phyloP scores from a whole-genome alignment of 257 asterid genomes.

The Fraxinus pennsylvanica region DNA sequence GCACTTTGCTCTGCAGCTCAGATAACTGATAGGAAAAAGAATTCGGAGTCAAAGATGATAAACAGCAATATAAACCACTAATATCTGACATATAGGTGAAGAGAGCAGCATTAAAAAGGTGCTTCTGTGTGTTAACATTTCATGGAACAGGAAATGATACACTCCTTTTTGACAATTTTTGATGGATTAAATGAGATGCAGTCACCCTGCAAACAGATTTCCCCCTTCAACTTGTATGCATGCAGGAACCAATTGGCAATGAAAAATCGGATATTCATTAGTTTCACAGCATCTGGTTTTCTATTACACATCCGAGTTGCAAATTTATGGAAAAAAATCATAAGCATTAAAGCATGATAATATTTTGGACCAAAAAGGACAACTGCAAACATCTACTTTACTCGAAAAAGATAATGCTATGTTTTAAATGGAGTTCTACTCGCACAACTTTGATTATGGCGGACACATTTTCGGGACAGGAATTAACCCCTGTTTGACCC shows the following conservation, averaged over 20 bases:
- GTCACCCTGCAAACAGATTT: neutral
- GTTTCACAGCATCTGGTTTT: constrained; percentile 8
- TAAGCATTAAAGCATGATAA: neutral
- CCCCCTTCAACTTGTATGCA: constrained; percentile 2
- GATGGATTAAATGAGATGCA: neutral
- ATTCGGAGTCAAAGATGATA: constrained; percentile 18
- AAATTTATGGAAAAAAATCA: constrained; percentile 13
- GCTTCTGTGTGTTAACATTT: neutral
- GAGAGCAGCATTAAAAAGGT: constrained; percentile 3
- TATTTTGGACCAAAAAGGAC: neutral
- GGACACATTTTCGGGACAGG: neutral
- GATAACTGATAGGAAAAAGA: constrained; percentile 60
- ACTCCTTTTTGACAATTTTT: constrained; percentile 1
- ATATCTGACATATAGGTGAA: constrained; percentile 18
- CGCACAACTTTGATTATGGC: neutral
- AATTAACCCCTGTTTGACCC: neutral
- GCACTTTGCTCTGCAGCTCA: constrained; percentile 77
- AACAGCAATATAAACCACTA: constrained; percentile 16
- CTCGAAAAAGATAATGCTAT: neutral
- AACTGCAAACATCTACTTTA: neutral
- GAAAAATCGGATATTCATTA: neutral
- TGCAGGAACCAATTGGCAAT: neutral
- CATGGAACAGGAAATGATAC: neutral
- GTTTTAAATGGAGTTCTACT: neutral
- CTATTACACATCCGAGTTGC: neutral